A percentile compares a stretch with the other conserved stretches of the same genome.
These are phyloP conservation scores for Hypsizygus marmoreus DNA, from an alignment of 768 basidiomycete genomes.

Conservation along the genomic window DNA sequence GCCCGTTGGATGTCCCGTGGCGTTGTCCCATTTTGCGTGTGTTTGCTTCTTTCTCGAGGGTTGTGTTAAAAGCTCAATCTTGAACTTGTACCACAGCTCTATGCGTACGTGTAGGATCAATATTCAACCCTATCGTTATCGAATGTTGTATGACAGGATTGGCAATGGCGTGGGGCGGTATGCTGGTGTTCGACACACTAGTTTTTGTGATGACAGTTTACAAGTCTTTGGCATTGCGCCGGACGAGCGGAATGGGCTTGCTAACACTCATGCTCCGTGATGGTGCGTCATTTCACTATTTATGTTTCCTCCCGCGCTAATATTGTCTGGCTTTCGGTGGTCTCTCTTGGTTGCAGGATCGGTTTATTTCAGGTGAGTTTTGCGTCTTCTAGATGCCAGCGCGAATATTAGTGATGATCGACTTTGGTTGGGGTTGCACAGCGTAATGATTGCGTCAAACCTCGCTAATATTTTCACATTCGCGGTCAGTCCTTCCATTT, in stretches of 20 bases:
- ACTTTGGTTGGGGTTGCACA: no score
- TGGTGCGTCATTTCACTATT: conserved; percentile 24
- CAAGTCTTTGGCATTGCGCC: conserved; percentile 33
- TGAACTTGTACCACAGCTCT: conserved; percentile 15
- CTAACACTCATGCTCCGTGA: conserved; percentile 39
- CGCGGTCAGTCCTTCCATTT: conserved; percentile 26
- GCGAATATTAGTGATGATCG: neutral
- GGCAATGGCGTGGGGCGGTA: conserved; percentile 38
- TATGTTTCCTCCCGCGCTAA: neutral
- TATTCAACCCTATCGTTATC: neutral
- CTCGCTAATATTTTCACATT: conserved; percentile 39
- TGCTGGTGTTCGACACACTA: conserved; percentile 41
- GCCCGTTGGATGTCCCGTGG: conserved; percentile 24
- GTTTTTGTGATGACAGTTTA: conserved; percentile 43
- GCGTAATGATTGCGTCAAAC: conserved; percentile 38
- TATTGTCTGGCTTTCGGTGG: neutral
- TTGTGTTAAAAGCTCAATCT: neutral
- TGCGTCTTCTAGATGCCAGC: no score
- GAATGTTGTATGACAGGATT: conserved; percentile 22
- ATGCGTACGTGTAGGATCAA: conserved; percentile 19
- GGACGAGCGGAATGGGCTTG: conserved; percentile 24
- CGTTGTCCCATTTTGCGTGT: conserved; percentile 23
- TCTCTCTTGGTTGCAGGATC: conserved; percentile 30
- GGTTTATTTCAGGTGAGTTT: conserved; percentile 38
- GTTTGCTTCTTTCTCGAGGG: conserved; percentile 10